phyloP scores from a whole-genome alignment of 768 basidiomycete genomes.

The Dioszegia aurantiaca region DNA sequence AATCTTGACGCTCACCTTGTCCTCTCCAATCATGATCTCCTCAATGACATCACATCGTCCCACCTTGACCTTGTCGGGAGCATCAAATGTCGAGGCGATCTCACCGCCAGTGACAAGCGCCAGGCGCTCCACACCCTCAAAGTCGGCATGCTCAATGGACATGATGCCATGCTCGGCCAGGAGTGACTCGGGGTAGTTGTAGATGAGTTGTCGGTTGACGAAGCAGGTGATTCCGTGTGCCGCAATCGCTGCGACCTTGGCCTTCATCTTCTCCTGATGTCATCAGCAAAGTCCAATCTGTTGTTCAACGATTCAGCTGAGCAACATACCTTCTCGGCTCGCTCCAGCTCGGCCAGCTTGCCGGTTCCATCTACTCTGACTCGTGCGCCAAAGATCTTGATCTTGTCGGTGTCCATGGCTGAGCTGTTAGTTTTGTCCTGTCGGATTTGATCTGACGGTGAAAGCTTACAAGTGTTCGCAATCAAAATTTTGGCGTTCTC shows the following conservation, averaged over 20 bases:
- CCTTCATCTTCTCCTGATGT: slow-evolving; percentile 97
- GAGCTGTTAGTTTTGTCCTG: neutral
- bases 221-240: slow-evolving; percentile 94
- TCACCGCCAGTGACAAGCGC: slow-evolving; percentile 97
- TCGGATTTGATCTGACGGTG: too few relatives aligned
- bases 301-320: too few relatives aligned
- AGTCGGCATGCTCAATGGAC: slow-evolving; percentile 97
- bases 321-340: slow-evolving; percentile 76
- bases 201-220: slow-evolving; percentile 96
- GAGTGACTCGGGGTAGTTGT: slow-evolving; percentile 97
- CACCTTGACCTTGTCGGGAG: slow-evolving; percentile 85
- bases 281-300: slow-evolving; percentile 17
- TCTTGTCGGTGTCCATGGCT: slow-evolving; percentile 99
- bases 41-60: slow-evolving; percentile 92
- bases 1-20: slow-evolving; percentile 67
- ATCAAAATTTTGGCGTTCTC: slow-evolving; percentile 95
- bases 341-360: slow-evolving; percentile 95
- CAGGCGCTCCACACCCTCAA: slow-evolving; percentile 94
- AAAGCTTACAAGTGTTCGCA: slow-evolving; percentile 85
- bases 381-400: slow-evolving; percentile 96
- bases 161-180: slow-evolving; percentile 92
- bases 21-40: slow-evolving; percentile 99
- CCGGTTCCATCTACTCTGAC: slow-evolving; percentile 94
- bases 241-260: slow-evolving; percentile 91
- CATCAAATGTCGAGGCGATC: slow-evolving; percentile 91